A percentile compares a stretch with the other conserved stretches of the same genome.
phyloP scores from a whole-genome alignment of 2,329 filamentous ascomycete species.

The Aspergillus aculeatinus region DNA sequence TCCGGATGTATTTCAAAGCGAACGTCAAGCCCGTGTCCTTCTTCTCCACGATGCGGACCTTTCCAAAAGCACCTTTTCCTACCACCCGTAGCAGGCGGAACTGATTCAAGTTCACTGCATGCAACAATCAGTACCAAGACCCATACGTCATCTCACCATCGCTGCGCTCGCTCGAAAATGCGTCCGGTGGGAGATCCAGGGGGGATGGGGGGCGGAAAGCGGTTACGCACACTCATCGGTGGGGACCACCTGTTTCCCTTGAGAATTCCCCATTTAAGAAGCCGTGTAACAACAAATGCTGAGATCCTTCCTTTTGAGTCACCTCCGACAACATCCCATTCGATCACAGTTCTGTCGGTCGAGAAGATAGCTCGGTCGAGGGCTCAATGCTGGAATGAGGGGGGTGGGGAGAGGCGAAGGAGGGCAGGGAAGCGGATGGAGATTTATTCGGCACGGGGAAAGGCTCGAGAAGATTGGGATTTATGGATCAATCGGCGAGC shows the following conservation, averaged over 20 bases:
- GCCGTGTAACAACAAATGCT: slow-evolving; percentile 21
- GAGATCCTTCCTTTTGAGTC: slow-evolving; percentile 20
- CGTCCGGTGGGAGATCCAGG: not conserved
- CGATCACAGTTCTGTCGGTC: not conserved
- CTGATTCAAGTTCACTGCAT: slow-evolving; percentile 88
- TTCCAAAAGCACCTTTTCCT: slow-evolving; percentile 96
- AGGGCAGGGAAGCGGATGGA: not conserved
- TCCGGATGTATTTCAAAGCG: slow-evolving; percentile 95
- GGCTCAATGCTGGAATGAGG: not conserved
- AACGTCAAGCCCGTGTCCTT: slow-evolving; percentile 94
- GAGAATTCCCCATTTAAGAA: slow-evolving; percentile 80
- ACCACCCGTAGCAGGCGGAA: slow-evolving; percentile 94
- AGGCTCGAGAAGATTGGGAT: not conserved
- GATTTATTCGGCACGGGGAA: slow-evolving; percentile 3
- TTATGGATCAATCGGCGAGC: slow-evolving; percentile 13
- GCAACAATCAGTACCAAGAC: slow-evolving; percentile 15
- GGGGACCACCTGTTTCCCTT: slow-evolving; percentile 89
- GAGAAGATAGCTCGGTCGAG: not conserved
- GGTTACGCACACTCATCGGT: slow-evolving; percentile 78
- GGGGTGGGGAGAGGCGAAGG: slow-evolving; percentile 1
- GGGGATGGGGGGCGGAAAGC: not conserved
- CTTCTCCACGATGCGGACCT: slow-evolving; percentile 96
- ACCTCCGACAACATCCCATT: slow-evolving; percentile 27
- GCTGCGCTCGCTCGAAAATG: not conserved
- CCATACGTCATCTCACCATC: not conserved